Percentiles rank a stretch among this genome's conserved stretches.
These are phyloP conservation scores for Xerocomellus amylosporus DNA, from an alignment of 768 basidiomycete genomes.

Conservation along the genomic window DNA sequence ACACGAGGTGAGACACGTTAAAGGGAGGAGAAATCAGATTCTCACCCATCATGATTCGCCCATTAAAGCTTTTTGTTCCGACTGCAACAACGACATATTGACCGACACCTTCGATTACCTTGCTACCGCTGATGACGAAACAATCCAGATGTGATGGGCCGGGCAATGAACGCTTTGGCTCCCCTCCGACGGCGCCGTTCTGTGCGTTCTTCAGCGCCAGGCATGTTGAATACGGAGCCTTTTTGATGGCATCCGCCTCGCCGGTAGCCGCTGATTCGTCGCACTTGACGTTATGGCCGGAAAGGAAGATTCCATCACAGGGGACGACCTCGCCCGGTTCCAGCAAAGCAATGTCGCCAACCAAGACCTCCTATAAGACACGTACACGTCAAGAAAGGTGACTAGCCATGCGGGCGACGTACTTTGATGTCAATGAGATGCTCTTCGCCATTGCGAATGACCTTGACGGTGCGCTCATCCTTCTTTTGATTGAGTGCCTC, in stretches of 20 bases:
- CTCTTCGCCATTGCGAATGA: slow-evolving; percentile 70
- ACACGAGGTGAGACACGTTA: not conserved
- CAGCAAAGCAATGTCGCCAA: slow-evolving; percentile 87
- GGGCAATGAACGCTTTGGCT: slow-evolving; percentile 3
- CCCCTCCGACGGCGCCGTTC: slow-evolving; percentile 25
- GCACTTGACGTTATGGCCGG: slow-evolving; percentile 90
- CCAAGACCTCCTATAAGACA: slow-evolving; percentile 72
- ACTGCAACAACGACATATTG: slow-evolving; percentile 90
- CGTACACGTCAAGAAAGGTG: slow-evolving; percentile 4
- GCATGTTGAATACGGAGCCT: slow-evolving; percentile 75
- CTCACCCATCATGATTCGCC: slow-evolving; percentile 94
- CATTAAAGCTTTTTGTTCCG: slow-evolving; percentile 91
- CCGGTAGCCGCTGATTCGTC: slow-evolving; percentile 97
- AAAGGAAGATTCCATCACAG: slow-evolving; percentile 92
- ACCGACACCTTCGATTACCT: slow-evolving; percentile 93
- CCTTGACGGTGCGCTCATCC: slow-evolving; percentile 88
- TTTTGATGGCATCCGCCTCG: slow-evolving; percentile 94
- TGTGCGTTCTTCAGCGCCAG: slow-evolving; percentile 46
- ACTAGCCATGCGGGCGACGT: not conserved
- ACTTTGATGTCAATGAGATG: slow-evolving; percentile 81
- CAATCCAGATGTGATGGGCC: slow-evolving; percentile 70
- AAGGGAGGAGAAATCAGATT: not conserved
- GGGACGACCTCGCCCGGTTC: slow-evolving; percentile 97
- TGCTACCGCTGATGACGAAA: slow-evolving; percentile 88
- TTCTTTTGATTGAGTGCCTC: slow-evolving; percentile 89